phyloP scores from a whole-genome alignment of 2,329 filamentous ascomycete genomes.

The Trichophyton simii region DNA sequence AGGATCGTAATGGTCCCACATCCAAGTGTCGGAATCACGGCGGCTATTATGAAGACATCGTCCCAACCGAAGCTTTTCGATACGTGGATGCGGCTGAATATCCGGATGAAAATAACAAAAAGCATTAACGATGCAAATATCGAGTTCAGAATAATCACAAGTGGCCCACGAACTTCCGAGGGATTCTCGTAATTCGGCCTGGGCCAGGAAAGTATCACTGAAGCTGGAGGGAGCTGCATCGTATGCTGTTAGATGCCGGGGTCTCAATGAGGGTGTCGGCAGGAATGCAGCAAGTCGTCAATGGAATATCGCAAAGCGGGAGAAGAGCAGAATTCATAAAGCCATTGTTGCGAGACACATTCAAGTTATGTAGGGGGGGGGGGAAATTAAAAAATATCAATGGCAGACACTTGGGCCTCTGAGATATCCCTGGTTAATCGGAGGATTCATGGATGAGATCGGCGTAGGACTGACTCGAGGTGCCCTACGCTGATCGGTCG shows the following conservation, averaged over 20 bases:
- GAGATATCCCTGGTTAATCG: too few species aligned
- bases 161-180: neutral
- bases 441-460: too few species aligned
- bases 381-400: neutral
- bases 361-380: neutral
- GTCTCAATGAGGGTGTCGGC: neutral
- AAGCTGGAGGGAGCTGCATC: slow-evolving; percentile 1
- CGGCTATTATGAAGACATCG: neutral
- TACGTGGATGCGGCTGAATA: neutral
- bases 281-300: neutral
- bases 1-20: neutral
- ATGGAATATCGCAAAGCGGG: neutral
- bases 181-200: neutral
- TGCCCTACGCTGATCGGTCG: too few species aligned
- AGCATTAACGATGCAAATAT: neutral
- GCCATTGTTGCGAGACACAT: neutral
- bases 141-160: neutral
- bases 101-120: neutral
- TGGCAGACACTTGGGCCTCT: neutral
- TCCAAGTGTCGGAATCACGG: neutral
- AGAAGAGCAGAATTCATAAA: neutral
- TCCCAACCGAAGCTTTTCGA: neutral
- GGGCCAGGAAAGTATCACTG: neutral
- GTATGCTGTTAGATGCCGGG: neutral
- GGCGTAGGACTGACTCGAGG: too few species aligned